Evolutionary conservation across 768 basidiomycete genomes (phyloP), one percentile per base, ranked within the genome.

Genomic region (Podaxis rugospora): DNA sequence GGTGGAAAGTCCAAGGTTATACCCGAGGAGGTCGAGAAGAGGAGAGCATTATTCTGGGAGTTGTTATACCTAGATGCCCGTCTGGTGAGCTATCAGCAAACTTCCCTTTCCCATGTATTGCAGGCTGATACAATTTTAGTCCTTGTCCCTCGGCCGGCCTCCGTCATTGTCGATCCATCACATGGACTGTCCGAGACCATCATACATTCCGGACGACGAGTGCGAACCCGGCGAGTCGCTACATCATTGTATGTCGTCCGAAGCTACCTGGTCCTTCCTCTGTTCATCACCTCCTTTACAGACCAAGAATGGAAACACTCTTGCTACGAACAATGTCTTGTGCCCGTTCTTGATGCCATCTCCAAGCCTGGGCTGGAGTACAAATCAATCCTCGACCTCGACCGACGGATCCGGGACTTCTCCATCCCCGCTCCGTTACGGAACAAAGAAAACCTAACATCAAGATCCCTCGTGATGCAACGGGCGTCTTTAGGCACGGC

Each of bases 221-320:
- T 71, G 70, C 51, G 72, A 75, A 65, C 69, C 71, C 23, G 71
- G 71, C 5, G 76, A 77, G 53, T 76, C 74, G 47, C 65, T 73
- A 32, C 78, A 80, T 59, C 74, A 76, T 50, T 82, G 80, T 79
- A 58, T 63, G 78, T 68, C n/a, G 11, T 39, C 47, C 28, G 9
- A 11, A 39, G 16, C 40, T 16, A 11, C 57, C 5, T 9, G 28
- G 40, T 62, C 36, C 27, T 42, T 63, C 42, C 51, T 35, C 16
- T 13, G 7, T n/a, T 50, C 42, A 23, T 62, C 21, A 25, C 51
- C 56, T 14, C 65, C 59, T 37, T 36, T 62, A 40, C 57, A 88
- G 87, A 85, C 70, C 86, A 87, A 66, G 82, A 84, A 75, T 89
- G 87, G 87, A 87, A 86, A 66, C 84, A 88, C 64, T 77, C 79